These are phyloP conservation scores for Batrachochytrium dendrobatidis DNA, from an alignment of 371 early-diverging fungal species.

Conservation along the genomic window DNA sequence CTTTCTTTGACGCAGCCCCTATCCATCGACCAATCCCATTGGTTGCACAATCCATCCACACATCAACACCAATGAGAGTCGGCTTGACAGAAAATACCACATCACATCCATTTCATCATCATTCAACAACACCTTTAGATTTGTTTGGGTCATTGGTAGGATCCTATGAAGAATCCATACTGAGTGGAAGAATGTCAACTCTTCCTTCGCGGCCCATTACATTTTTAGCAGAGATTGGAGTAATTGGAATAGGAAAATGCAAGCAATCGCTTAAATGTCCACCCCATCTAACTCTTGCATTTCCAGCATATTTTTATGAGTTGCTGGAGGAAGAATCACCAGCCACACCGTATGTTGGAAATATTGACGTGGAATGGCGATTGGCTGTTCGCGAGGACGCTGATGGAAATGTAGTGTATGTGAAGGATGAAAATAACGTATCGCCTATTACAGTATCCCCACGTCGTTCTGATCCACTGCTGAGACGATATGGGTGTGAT, in stretches of 20 bases:
- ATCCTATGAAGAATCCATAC: slow-evolving; percentile 72
- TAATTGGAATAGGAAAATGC: slow-evolving; percentile 55
- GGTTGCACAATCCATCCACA: neutral
- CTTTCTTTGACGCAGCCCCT: too few species aligned
- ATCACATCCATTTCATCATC: slow-evolving; percentile 2
- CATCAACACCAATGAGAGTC: neutral
- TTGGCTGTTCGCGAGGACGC: slow-evolving; percentile 23
- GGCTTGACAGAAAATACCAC: neutral
- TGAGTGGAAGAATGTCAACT: slow-evolving; percentile 76
- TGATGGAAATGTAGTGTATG: slow-evolving; percentile 1
- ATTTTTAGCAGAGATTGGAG: slow-evolving; percentile 69
- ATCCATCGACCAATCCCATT: neutral
- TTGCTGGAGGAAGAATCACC: slow-evolving; percentile 41
- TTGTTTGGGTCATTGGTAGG: slow-evolving; percentile 62
- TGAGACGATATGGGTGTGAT: neutral
- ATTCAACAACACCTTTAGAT: slow-evolving; percentile 14
- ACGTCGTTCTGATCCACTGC: too few species aligned
- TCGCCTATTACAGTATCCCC: too few species aligned
- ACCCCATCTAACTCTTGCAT: slow-evolving; percentile 56
- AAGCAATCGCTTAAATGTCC: slow-evolving; percentile 58
- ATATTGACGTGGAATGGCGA: slow-evolving; percentile 43
- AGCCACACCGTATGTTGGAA: slow-evolving; percentile 59
- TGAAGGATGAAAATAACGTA: neutral
- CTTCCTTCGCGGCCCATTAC: slow-evolving; percentile 67
- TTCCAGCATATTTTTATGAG: slow-evolving; percentile 72